Evolutionary conservation across 257 asterid species (phyloP), one percentile per base, ranked within the genome.

Genomic region (Rehmannia glutinosa): DNA sequence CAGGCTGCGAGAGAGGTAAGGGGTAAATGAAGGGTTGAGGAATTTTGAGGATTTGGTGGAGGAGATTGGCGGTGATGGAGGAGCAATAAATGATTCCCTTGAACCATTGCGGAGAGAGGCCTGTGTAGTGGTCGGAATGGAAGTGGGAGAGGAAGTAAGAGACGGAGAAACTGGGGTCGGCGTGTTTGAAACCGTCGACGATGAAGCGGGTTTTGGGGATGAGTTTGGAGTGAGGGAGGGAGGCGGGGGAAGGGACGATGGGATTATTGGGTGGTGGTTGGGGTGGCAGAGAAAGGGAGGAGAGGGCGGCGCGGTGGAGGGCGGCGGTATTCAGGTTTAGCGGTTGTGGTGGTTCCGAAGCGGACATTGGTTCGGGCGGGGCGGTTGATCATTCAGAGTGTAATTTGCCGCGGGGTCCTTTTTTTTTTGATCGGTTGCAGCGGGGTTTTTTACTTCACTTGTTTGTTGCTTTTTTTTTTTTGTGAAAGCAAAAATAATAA

Each of bases 81-180:
- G 98, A 92, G 71, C 96, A 90, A 61, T 78, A 92, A 24, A 90
- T 84, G 28, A 90, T 71, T 20, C 98, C 98, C 35, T 62, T 70
- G 51, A 87, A 73, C 98, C 98, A 92, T 54, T 75, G 78, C 16
- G 96, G 83, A 30, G 79, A 67, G 24, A 92, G 88, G 45, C 98
- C 98, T 9, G 90, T 77, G 86, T 87, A 91, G 77, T 91, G 96
- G 55, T 92, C 98, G 74, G 94, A 92, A 85, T 92, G 97, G 78
- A 90, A 92, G 80, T 90, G 98, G 19, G 98, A 81, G 58, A 92
- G 97, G 82, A 92, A 90, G 81, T 92, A 92, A 4, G 97, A 86
- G 54, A 79, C 70, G 16, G 97, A 84, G 80, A 86, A 87, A 45
- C 69, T 76, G 57, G 84, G 50, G 72, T 81, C 81, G 19, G 91